Percentiles rank a stretch among this genome's conserved stretches.
These are phyloP conservation scores for Hypocrella siamensis DNA, from an alignment of 2,329 filamentous ascomycete species.

Conservation along the genomic window DNA sequence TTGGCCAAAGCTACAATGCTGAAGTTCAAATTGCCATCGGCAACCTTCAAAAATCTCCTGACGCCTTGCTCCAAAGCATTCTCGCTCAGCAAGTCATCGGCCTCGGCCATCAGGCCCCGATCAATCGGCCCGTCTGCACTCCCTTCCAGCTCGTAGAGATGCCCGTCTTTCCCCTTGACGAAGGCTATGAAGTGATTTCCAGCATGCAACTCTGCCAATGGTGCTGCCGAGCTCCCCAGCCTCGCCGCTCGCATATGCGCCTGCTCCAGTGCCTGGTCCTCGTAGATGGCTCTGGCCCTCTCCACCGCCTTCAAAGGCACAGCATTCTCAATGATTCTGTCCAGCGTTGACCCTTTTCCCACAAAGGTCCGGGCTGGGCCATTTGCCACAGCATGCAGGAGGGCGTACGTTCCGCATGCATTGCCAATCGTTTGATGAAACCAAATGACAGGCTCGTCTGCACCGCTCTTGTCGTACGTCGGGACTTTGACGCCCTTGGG, in stretches of 20 bases:
- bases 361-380: conserved; percentile 44
- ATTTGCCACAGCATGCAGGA: conserved; percentile 61
- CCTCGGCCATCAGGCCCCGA: conserved; percentile 36
- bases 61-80: conserved; percentile 49
- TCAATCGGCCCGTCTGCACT: conserved; percentile 57
- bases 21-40: conserved; percentile 20
- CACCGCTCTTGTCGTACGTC: conserved; percentile 17
- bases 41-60: conserved; percentile 23
- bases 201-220: conserved; percentile 41
- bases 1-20: conserved; percentile 21
- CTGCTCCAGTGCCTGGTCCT: conserved; percentile 52
- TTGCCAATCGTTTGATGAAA: conserved; percentile 76
- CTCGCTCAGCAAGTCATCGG: conserved; percentile 49
- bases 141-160: conserved; percentile 71
- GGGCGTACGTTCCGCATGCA: conserved; percentile 65
- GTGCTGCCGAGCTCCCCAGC: conserved; percentile 51
- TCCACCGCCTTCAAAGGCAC: conserved; percentile 40
- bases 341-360: conserved; percentile 34
- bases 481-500: conserved; percentile 8
- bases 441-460: conserved; percentile 56
- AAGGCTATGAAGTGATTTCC: conserved; percentile 74
- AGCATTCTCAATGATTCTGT: conserved; percentile 44
- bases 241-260: conserved; percentile 57
- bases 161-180: conserved; percentile 48
- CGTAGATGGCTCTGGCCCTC: conserved; percentile 56